phyloP scores from a whole-genome alignment of 805 yeast species.

The Priceomyces medius region DNA sequence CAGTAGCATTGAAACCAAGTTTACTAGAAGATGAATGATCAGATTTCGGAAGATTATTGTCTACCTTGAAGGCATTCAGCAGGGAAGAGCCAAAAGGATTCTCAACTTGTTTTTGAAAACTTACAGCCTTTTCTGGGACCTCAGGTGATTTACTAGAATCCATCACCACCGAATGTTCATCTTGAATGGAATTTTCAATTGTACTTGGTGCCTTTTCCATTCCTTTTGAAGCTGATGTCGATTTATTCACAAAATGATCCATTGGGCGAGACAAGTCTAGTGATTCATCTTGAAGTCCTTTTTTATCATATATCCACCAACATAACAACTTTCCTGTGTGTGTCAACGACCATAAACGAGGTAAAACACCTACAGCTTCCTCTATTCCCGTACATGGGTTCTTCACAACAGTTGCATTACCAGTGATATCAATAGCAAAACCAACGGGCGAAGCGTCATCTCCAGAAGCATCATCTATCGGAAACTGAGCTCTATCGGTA shows the following conservation, averaged over 20 bases:
- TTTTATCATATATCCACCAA: constrained; percentile 64
- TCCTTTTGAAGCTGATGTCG: not conserved
- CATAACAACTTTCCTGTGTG: constrained; percentile 60
- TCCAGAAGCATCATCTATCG: constrained; percentile 62
- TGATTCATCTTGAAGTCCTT: constrained; percentile 43
- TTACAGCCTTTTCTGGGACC: not conserved
- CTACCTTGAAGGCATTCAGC: constrained; percentile 10
- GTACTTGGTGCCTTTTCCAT: not conserved
- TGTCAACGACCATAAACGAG: constrained; percentile 61
- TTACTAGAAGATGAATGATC: constrained; percentile 13
- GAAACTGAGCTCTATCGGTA: constrained; percentile 68
- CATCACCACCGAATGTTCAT: not conserved
- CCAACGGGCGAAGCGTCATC: constrained; percentile 76
- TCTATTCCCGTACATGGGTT: constrained; percentile 63
- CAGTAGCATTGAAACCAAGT: constrained; percentile 6
- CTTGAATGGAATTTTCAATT: not conserved
- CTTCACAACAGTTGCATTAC: constrained; percentile 36
- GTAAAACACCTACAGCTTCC: constrained; percentile 54
- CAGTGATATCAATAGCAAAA: constrained; percentile 56
- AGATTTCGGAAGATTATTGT: constrained; percentile 2
- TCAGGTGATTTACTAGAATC: not conserved
- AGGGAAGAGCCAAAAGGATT: constrained; percentile 18
- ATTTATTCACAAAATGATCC: not conserved
- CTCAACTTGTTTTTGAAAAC: not conserved
- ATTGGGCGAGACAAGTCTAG: constrained; percentile 18